Conservation (phyloP, 352 stramenopile genomes). For the Phytopythium litorale region DNA sequence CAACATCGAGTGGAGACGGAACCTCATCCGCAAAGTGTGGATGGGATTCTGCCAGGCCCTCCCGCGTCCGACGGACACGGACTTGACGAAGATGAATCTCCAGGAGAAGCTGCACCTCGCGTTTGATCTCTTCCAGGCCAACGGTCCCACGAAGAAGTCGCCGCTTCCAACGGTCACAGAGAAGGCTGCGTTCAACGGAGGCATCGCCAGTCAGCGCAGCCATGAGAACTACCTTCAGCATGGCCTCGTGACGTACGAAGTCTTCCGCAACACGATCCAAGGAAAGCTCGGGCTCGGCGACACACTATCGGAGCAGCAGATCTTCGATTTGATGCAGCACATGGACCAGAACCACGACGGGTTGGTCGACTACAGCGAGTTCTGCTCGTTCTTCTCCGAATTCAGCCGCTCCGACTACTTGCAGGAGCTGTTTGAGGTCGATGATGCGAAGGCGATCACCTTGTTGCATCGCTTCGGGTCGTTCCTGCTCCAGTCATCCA, state of each 20-base stretch:
- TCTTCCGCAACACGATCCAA: conserved; percentile 73
- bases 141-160: conserved; percentile 18
- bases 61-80: conserved; percentile 22
- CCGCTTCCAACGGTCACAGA: conserved; percentile 13
- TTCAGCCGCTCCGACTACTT: conserved; percentile 70
- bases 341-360: conserved; percentile 90
- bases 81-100: conserved; percentile 47
- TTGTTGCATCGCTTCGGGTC: conserved; percentile 65
- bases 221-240: conserved; percentile 49
- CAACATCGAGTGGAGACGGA: conserved; percentile 62
- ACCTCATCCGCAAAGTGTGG: conserved; percentile 71
- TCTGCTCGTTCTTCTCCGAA: conserved; percentile 83
- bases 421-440: conserved; percentile 71
- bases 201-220: conserved; percentile 28
- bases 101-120: conserved; percentile 64
- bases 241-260: conserved; percentile 67
- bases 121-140: conserved; percentile 61
- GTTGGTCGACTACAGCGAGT: conserved; percentile 89
- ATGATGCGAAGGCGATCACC: conserved; percentile 69
- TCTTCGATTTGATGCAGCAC: conserved; percentile 92
- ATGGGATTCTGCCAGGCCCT: conserved; percentile 62
- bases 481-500: conserved; percentile 29
- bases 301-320: conserved; percentile 84
- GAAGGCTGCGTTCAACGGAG: conserved; percentile 21
- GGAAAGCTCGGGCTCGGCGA: conserved; percentile 45